Conservation (phyloP, 495 filamentous ascomycete species). For the Platismatia glauca region DNA sequence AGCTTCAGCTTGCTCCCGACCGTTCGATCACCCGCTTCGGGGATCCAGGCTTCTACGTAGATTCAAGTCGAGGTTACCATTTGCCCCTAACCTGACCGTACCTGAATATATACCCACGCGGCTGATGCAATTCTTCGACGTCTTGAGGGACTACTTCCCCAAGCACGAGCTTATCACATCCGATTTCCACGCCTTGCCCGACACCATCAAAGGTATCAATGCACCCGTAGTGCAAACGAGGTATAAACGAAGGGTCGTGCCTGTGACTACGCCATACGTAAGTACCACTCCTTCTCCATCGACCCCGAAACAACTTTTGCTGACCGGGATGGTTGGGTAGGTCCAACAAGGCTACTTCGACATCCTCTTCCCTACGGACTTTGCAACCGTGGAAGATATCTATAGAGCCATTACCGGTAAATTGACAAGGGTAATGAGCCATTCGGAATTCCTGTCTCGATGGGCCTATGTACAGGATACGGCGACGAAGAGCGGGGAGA, state of each 20-base stretch:
- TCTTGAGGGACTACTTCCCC: conserved; percentile 78
- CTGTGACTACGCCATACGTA: conserved; percentile 86
- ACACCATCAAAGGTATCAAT: conserved; percentile 73
- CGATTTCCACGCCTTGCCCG: conserved; percentile 82
- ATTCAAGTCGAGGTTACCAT: conserved; percentile 52
- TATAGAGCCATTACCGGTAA: conserved; percentile 89
- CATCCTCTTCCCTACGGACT: conserved; percentile 96
- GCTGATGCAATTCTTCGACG: conserved; percentile 92
- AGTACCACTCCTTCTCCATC: conserved; percentile 24
- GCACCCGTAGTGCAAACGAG: conserved; percentile 93
- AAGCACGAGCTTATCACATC: conserved; percentile 78
- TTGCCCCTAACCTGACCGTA: conserved; percentile 59
- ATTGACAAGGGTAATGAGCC: conserved; percentile 69
- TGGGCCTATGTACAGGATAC: conserved; percentile 92
- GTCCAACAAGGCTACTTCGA: conserved; percentile 98
- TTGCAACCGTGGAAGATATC: conserved; percentile 75
- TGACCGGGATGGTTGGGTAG: conserved; percentile 32
- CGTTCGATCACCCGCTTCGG: conserved; percentile 47
- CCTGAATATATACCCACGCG: conserved; percentile 93
- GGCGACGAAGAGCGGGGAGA: conserved; percentile 80
- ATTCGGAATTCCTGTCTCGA: conserved; percentile 80
- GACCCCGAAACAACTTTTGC: neutral
- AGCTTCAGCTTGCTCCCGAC: conserved; percentile 49
- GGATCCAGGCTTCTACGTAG: conserved; percentile 47
- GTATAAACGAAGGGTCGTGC: conserved; percentile 74